Base-by-base conservation (phyloP, 202 grass and related monocot genomes). In the Cymbopogon flexuosus region DNA sequence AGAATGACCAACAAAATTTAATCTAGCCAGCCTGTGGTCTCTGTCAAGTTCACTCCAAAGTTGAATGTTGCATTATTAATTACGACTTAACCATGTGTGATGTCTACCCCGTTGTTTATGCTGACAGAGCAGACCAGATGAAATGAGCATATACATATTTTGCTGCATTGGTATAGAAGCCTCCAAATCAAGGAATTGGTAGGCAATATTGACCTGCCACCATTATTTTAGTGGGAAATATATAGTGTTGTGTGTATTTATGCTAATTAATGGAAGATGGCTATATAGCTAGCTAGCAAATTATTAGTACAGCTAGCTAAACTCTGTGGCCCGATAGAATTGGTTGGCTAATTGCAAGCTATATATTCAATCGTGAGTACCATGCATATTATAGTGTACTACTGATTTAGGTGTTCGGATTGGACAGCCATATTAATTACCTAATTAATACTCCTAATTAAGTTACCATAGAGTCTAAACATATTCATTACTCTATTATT, bases 221-320 rank as follows among this genome's bases (percentile, higher is more conserved):
- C 35, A 81, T 72, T 65, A 58, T 81, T 72, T 11, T 56, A 36
- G 34, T 27, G 40, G 27, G 11, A 42, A 21, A 35, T 30, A 21
- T 31, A 57, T 56, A 21, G 31, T 21, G 29, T 15, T 59, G 34
- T 40, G 43, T 3, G 16, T 68, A 49, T 73, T 12, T 79, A 67
- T 79, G 10, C 60, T 72, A 67, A 66, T 73, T 10, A 63, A 52
- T 59, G 49, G 10, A 64, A 57, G 18, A 52, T 51, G 15, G 15
- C 42, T 60, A 24, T 41, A 16, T 57, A 70, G 33, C 33, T 27
- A 60, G 21, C 51, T 56, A 82, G 40, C 39, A 85, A 74, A 86
- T 79, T 64, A 86, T 78, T 37, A 86, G 73, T 74, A 74, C 78
- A 86, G 6, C 79, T 79, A 89, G 78, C 51, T 3, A 56, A 56